Base-by-base conservation (phyloP, 2,329 filamentous ascomycete species). In the Bisporella sp. region DNA sequence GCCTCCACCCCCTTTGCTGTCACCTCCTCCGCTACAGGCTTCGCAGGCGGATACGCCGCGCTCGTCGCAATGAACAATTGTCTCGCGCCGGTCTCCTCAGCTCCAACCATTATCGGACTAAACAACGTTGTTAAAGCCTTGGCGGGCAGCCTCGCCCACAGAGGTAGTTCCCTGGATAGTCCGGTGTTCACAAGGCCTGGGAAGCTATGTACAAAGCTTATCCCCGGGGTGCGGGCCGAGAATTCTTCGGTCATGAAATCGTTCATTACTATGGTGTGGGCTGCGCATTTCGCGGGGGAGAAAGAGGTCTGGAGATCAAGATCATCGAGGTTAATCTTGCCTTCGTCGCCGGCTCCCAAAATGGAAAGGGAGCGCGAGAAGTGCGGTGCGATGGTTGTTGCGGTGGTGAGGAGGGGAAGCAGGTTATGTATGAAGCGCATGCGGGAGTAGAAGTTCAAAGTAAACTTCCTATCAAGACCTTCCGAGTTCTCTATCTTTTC, bases 361-460 rank as follows among this genome's bases (percentile, higher is more conserved):
- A 82, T 71, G n/a, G 67, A 74, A 29, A 82, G 70, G 6, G 81
- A 75, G 6, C 79, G 75, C 0, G 74, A 71, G 29, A 81, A 68
- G 5, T 66, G 54, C 0, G 69, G 57, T 0, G 78, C 71, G 8
- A 68, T 66, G 7, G 48, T 47, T 29, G 48, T 55, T 21, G 60
- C 59, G 11, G 47, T 53, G 41, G 45, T 51, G 2, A 85, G 69
- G 0, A 75, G 69, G 0, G 81, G 80, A 6, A 83, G 73, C 1
- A 85, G 71, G 48, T 81, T 79, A 42, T 31, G 51, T 9, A 76
- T 70, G 58, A 83, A 77, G 39, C 78, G 77, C 54, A 76, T 71
- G 21, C 81, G 80, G 4, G 75, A 71, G 64, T 84, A 83, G 64
- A 76, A 78, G 21, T 70, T 63, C 5, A 63, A 47, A 9, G 58